Percentiles rank a stretch among this genome's conserved stretches.
Evolutionary conservation across 1,284 basidiomycete species (phyloP).

Genomic region (Anthracocystis walkeri): DNA sequence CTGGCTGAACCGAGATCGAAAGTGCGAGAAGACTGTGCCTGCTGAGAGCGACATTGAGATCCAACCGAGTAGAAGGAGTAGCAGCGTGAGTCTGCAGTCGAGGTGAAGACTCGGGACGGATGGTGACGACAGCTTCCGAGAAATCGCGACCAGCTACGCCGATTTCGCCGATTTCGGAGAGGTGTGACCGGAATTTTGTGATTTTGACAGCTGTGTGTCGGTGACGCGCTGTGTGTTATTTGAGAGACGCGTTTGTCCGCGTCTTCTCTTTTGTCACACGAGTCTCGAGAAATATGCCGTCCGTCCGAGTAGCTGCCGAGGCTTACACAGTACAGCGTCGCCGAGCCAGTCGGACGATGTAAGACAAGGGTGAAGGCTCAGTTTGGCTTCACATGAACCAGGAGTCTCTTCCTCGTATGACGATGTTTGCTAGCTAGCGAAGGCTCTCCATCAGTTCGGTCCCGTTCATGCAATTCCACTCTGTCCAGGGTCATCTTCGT

Average conservation of each 20-base stretch:
- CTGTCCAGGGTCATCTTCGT: too few relatives aligned
- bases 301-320: constrained; percentile 12
- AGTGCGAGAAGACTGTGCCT: too few relatives aligned
- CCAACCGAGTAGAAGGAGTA: too few relatives aligned
- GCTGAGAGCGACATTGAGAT: too few relatives aligned
- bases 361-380: too few relatives aligned
- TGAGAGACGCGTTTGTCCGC: constrained; percentile 23
- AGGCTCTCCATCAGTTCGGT: background rate
- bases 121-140: background rate
- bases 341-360: background rate
- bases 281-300: constrained; percentile 1
- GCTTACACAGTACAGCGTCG: constrained; percentile 4
- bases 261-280: constrained; percentile 29
- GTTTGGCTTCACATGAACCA: too few relatives aligned
- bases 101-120: constrained; percentile 1
- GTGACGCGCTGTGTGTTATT: constrained; percentile 17
- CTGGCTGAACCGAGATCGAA: too few relatives aligned
- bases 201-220: constrained; percentile 5
- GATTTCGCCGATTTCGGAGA: constrained; percentile 12
- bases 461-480: too few relatives aligned
- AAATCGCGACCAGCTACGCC: background rate
- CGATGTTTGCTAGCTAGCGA: background rate
- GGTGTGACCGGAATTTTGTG: constrained; percentile 25
- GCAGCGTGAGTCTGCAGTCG: too few relatives aligned
- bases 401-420: background rate